Evolutionary conservation across 106 monocot genomes (phyloP), one percentile per base, ranked within the genome.

Genomic region (Dactylorhiza incarnata): DNA sequence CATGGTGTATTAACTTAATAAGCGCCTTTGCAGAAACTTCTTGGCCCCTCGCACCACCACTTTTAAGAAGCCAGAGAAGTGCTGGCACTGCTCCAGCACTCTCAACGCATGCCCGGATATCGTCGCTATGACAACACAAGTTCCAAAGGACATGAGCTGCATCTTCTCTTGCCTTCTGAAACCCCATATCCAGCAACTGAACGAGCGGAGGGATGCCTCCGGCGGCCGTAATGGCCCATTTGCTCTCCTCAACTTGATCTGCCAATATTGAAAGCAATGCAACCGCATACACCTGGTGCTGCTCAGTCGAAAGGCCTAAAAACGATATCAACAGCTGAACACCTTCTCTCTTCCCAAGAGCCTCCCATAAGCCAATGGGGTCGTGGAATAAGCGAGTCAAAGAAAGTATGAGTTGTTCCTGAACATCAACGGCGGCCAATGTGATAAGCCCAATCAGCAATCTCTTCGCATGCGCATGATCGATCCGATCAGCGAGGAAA

Each of bases 161-260:
- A 81, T 87, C 81, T 78, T 93, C 93, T 79, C 81, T 85, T 68
- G 93, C 89, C 82, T 84, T 93, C 26, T 83, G 83, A 51, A 87
- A 87, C 6, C 92, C 92, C 22, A 79, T 87, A 66, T 92, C 89
- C 73, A 92, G 44, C 26, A 92, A 71, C 73, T 92, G 92, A 72
- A 92, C 92, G 70, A 89, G 74, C 8, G 92, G 89, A 73, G 92
- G 92, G 78, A 93, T 93, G 14, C 93, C 93, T 48, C 93, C 93
- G 73, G 93, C 93, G 71, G 89, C 93, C 15, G 89, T 93, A 50
- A 93, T 87, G 12, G 93, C 93, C 93, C 93, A 93, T 71, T 93
- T 93, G 80, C 89, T 87, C 26, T 93, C 89, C 55, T 89, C 89
- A 45, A 87, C 82, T 82, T 93, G 82, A 65, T 93, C 82, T 1